Base-by-base conservation (phyloP, 179 eudicot genomes). In the Pouteria campechiana region DNA sequence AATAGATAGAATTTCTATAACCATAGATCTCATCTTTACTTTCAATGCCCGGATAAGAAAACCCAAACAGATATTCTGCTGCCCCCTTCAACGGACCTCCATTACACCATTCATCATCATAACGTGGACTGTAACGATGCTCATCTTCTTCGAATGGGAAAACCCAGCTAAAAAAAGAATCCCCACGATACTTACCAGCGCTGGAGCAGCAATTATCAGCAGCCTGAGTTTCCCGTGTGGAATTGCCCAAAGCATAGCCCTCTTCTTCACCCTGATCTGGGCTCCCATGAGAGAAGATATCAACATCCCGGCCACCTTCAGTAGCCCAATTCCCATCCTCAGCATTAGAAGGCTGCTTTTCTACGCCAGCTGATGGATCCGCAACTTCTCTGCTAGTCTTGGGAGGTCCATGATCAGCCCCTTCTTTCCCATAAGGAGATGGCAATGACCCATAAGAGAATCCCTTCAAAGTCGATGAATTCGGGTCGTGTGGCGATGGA, bases 101-200 rank as follows among this genome's bases (percentile, higher is more conserved):
- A 21, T 56, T 32, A 18, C 55, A 6, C 13, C 52, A 67, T 38
- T 37, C 57, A 39, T 44, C 23, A 16, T 41, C 45, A 49, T 52
- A 39, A 34, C 51, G 32, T 17, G 47, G 11, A 20, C 32, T 22
- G 25, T 17, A 1, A 10, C 21, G 32, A 13, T 13, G 38, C 34
- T 67, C 53, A 4, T 53, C 46, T 31, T 39, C 57, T 71, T 64
- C 70, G 22, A 48, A 56, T 46, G 79, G 64, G 42, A 90, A 87
- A 0, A 94, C 94, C 73, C 86, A 87, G 42, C 80, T 70, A 11
- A 94, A 94, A 60, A 87, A 79, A 17, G 83, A 15, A 23, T 68
- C 65, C 11, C 79, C 94, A 75, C 96, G 83, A 9, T 76, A 28
- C 14, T 77, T 87, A 41, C 65, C 16, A 0, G 67, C 66, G 40